phyloP scores from a whole-genome alignment of 2,329 filamentous ascomycete species.

The Botrytis elliptica region DNA sequence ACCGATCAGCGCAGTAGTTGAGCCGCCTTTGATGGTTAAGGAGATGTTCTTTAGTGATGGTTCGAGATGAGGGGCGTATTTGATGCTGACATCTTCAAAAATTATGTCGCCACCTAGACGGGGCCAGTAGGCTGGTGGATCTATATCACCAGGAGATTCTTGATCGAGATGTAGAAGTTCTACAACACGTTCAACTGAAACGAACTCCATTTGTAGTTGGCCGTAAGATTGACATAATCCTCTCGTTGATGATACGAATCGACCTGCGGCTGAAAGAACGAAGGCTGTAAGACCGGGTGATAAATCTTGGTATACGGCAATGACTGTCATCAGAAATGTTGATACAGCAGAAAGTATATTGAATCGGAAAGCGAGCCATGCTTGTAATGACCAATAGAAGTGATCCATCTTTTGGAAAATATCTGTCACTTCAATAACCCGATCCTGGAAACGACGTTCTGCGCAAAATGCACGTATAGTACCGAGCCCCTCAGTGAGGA shows the following conservation, averaged over 20 bases:
- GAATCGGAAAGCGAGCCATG: slow-evolving; percentile 81
- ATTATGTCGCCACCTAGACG: slow-evolving; percentile 66
- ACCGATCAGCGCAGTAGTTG: slow-evolving; percentile 76
- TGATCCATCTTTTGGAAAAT: slow-evolving; percentile 94
- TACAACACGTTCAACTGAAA: slow-evolving; percentile 82
- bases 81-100: slow-evolving; percentile 75
- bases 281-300: slow-evolving; percentile 81
- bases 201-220: slow-evolving; percentile 86
- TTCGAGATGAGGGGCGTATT: slow-evolving; percentile 75
- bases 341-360: slow-evolving; percentile 69
- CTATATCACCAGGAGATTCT: slow-evolving; percentile 64
- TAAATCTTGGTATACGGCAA: slow-evolving; percentile 73
- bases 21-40: slow-evolving; percentile 74
- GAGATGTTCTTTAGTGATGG: slow-evolving; percentile 67
- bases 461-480: slow-evolving; percentile 83
- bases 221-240: slow-evolving; percentile 77
- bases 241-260: slow-evolving; percentile 70
- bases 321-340: slow-evolving; percentile 69
- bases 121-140: slow-evolving; percentile 77
- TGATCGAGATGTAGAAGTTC: slow-evolving; percentile 77
- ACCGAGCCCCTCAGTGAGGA: slow-evolving; percentile 78
- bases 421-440: slow-evolving; percentile 78
- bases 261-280: slow-evolving; percentile 69
- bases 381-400: slow-evolving; percentile 88
- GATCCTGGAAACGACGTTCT: slow-evolving; percentile 74